Conservation (phyloP, 441 rosid genomes). For the Codiaeum variegatum region DNA sequence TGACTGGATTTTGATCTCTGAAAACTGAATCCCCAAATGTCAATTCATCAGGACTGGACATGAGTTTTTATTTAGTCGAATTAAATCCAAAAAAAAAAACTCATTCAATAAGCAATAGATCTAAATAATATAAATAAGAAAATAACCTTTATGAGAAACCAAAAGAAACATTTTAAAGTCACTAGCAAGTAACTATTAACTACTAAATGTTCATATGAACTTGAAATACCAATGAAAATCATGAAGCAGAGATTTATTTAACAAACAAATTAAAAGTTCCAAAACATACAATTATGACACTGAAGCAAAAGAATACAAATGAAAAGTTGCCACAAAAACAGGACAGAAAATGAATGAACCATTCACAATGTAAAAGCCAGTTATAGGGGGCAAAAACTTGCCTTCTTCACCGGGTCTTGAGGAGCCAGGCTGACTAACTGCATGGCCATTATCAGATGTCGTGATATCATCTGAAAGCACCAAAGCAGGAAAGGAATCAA, state of each 20-base stretch:
- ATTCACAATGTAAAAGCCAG: background rate
- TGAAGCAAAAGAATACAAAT: background rate
- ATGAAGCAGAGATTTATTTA: background rate
- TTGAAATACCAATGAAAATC: background rate
- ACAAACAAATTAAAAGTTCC: constrained; percentile 5
- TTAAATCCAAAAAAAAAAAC: constrained; percentile 8
- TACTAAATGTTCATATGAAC: background rate
- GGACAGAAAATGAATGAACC: constrained; percentile 3
- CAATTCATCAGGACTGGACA: constrained; percentile 18
- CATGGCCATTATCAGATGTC: constrained; percentile 39
- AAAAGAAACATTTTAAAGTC: background rate
- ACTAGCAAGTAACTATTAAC: background rate
- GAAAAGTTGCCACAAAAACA: background rate
- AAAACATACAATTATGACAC: background rate
- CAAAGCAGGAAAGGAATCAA: constrained; percentile 13
- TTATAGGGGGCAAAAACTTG: constrained; percentile 10
- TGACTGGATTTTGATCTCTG: constrained; percentile 19
- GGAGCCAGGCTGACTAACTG: constrained; percentile 25
- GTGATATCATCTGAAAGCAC: constrained; percentile 65
- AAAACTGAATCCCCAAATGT: constrained; percentile 15
- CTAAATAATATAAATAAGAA: background rate
- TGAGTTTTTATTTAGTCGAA: constrained; percentile 22
- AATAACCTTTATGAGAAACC: background rate
- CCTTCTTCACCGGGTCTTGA: constrained; percentile 29
- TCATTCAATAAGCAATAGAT: constrained; percentile 1